phyloP scores from a whole-genome alignment of 495 filamentous ascomycete species.

The Aspergillus sclerotioniger region DNA sequence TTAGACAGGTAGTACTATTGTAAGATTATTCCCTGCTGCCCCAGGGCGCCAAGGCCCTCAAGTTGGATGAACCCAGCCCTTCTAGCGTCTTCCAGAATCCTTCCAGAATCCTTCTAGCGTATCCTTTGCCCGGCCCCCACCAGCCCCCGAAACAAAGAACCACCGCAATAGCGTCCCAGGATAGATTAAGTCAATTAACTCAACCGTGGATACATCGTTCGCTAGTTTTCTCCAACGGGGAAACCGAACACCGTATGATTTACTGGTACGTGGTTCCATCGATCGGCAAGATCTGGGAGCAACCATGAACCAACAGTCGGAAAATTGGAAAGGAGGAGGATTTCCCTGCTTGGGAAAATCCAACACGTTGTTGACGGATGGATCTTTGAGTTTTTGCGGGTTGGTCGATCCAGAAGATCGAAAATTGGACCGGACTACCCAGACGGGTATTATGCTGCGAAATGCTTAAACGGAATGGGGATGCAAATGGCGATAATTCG shows the following conservation, averaged over 20 bases:
- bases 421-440: neutral
- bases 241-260: neutral
- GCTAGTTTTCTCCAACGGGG: neutral
- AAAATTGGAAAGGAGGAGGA: neutral
- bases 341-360: neutral
- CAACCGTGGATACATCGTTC: slow-evolving; percentile 11
- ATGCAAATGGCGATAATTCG: too few species aligned
- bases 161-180: neutral
- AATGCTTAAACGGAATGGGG: too few species aligned
- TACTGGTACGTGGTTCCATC: too few species aligned
- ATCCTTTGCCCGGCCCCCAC: neutral
- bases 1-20: too few species aligned
- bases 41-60: too few species aligned
- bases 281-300: neutral
- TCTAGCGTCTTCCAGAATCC: slow-evolving; percentile 35
- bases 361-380: slow-evolving; percentile 9
- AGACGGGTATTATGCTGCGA: too few species aligned
- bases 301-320: too few species aligned
- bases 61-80: slow-evolving; percentile 3
- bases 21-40: too few species aligned
- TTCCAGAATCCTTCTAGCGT: slow-evolving; percentile 40
- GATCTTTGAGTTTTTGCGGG: neutral
- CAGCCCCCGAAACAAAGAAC: neutral
- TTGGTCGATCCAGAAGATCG: neutral
- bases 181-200: slow-evolving; percentile 15